Base-by-base conservation (phyloP, 768 basidiomycete genomes). In the Pisolithus tinctorius region DNA sequence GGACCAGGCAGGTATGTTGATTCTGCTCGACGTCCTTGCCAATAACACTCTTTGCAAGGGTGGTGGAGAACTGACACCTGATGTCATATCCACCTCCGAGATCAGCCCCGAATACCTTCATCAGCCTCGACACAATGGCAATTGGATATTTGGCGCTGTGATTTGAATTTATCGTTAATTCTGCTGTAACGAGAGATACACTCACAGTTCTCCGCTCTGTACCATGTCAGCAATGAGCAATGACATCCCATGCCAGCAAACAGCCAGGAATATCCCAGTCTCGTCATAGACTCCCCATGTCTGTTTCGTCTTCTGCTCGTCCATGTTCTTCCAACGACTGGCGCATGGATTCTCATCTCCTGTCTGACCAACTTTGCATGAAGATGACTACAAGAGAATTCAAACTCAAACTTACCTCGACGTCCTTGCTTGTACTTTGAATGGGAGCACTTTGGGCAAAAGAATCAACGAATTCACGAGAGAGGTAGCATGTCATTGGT, bases 211-310 rank as follows among this genome's bases (percentile, higher is more conserved):
- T 3, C 48, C 7, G 17, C 38, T 68, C 30, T 31, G 30, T 72
- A 70, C 30, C 30, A 31, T 31, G 47, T 74, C 71, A 0, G 53
- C 52, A 0, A 70, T 40, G 45, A 58, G 25, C 25, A 45, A n/a
- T 20, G 67, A 51, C 0, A 70, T 58, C 3, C 68, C 66, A 61
- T 73, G 70, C 1, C 58, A 55, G 51, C 72, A 74, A 9, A 63
- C 60, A 49, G 54, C 48, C 0, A 68, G 60, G 52, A 76, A 76
- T 8, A 72, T 57, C 0, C 73, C 71, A 0, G 68, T 64, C 58
- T 74, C 69, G 0, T 67, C 52, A 46, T 70, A 75, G 9, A 71
- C 55, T 4, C 52, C 58, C 70, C 65, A 72, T 62, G 65, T 68
- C 23, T 43, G 6, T 8, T n/a, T 9, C 0, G 23, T 43, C 7